These are phyloP conservation scores for Clohesyomyces aquaticus DNA, from an alignment of 495 filamentous ascomycete genomes.

Conservation along the genomic window DNA sequence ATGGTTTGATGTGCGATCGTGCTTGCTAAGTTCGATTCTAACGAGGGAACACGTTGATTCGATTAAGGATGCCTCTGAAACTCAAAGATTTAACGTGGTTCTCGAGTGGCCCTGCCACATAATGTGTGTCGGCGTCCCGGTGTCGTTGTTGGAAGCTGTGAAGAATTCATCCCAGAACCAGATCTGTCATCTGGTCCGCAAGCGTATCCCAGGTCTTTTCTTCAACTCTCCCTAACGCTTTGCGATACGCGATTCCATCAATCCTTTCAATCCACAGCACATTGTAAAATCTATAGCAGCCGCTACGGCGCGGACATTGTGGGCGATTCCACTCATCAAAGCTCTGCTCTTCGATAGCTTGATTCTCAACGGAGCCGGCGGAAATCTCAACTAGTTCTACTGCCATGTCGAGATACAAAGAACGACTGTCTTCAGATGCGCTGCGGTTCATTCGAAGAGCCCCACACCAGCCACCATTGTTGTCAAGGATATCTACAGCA, in stretches of 20 bases:
- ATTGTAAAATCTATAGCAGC: constrained; percentile 17
- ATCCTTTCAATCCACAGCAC: constrained; percentile 26
- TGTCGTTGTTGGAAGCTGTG: no score
- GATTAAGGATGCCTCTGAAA: no score
- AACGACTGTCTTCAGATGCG: neutral
- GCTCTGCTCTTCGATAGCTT: constrained; percentile 12
- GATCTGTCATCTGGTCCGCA: neutral
- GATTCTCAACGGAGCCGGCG: constrained; percentile 6
- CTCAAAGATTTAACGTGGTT: no score
- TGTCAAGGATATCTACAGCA: neutral
- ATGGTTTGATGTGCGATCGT: no score
- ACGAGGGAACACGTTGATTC: no score
- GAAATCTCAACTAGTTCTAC: constrained; percentile 17
- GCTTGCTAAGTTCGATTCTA: no score
- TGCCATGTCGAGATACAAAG: neutral
- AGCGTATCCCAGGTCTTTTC: constrained; percentile 8
- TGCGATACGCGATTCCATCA: constrained; percentile 27
- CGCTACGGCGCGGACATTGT: neutral
- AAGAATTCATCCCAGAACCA: neutral
- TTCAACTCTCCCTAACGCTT: constrained; percentile 11
- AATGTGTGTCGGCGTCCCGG: no score
- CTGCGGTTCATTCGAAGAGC: neutral
- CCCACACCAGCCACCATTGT: neutral
- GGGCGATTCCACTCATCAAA: constrained; percentile 6
- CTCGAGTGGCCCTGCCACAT: no score